Percentiles rank a stretch among this genome's conserved stretches.
Conservation (phyloP, 2,329 filamentous ascomycete genomes). For the Cordyceps fumosorosea region DNA sequence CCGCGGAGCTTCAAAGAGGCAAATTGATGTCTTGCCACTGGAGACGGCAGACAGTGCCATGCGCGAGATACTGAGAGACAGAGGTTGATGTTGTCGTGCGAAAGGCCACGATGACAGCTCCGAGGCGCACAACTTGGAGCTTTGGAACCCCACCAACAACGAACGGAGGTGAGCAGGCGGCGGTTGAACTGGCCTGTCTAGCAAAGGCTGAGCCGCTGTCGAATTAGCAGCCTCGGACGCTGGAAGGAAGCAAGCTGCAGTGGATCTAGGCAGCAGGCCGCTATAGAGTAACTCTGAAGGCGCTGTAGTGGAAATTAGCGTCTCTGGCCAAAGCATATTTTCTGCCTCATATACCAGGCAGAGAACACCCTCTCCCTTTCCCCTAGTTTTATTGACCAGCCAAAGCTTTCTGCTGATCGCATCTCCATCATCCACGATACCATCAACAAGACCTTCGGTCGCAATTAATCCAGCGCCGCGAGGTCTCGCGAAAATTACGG, state of each 20-base stretch:
- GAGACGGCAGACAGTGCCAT: neutral
- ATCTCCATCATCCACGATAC: constrained; percentile 11
- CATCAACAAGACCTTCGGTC: constrained; percentile 8
- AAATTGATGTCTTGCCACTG: neutral
- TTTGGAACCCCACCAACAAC: constrained; percentile 9
- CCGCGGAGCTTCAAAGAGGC: neutral
- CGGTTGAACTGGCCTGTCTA: neutral
- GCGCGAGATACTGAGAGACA: constrained; percentile 3
- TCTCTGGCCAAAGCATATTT: neutral
- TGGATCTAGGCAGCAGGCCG: neutral
- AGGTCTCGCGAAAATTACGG: neutral
- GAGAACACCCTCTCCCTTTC: constrained; percentile 1
- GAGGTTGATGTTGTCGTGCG: constrained; percentile 3
- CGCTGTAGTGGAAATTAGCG: neutral
- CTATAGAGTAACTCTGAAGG: too few relatives aligned
- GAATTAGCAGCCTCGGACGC: neutral
- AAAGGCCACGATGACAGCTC: constrained; percentile 14
- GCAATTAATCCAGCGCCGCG: constrained; percentile 10
- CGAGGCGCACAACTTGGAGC: constrained; percentile 7
- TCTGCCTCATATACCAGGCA: constrained; percentile 6
- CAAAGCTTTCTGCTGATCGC: neutral
- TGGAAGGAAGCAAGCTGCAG: neutral
- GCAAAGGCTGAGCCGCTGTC: neutral
- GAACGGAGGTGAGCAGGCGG: neutral
- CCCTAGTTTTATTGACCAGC: neutral